Evolutionary conservation across 352 stramenopile species (phyloP).

Genomic region (Phytophthora cactorum): DNA sequence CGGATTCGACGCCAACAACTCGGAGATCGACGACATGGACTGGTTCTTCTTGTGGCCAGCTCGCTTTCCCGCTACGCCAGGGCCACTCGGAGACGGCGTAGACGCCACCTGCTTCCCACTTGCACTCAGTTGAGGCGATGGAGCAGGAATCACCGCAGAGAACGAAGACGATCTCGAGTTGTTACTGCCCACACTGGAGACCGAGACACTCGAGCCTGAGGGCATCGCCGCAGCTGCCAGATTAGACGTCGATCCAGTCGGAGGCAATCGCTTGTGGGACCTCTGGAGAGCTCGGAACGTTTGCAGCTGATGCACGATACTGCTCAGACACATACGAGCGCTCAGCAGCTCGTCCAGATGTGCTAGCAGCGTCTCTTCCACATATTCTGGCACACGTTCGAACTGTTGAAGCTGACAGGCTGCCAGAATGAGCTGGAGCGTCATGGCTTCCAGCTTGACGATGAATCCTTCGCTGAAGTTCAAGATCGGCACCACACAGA

Average conservation of each 20-base stretch:
- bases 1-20: conserved; percentile 72
- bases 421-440: conserved; percentile 70
- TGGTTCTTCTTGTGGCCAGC: conserved; percentile 90
- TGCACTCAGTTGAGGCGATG: conserved; percentile 39
- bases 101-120: conserved; percentile 39
- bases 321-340: conserved; percentile 74
- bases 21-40: conserved; percentile 89
- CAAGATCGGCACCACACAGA: conserved; percentile 79
- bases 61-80: conserved; percentile 51
- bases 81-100: conserved; percentile 34
- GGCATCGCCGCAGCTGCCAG: conserved; percentile 22
- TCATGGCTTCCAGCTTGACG: conserved; percentile 66
- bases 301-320: conserved; percentile 73
- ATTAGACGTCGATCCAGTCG: conserved; percentile 39
- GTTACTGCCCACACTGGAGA: conserved; percentile 39
- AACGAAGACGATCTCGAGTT: conserved; percentile 53
- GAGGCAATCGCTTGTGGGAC: conserved; percentile 42
- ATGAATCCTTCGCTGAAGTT: conserved; percentile 88
- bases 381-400: conserved; percentile 74
- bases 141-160: conserved; percentile 34
- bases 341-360: conserved; percentile 84
- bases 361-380: conserved; percentile 65
- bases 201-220: conserved; percentile 38
- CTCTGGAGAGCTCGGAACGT: conserved; percentile 70
- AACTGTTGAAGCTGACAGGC: conserved; percentile 85